phyloP scores from a whole-genome alignment of 225 moss, liverwort and hornwort genomes.

The Takakia lepidozioides region DNA sequence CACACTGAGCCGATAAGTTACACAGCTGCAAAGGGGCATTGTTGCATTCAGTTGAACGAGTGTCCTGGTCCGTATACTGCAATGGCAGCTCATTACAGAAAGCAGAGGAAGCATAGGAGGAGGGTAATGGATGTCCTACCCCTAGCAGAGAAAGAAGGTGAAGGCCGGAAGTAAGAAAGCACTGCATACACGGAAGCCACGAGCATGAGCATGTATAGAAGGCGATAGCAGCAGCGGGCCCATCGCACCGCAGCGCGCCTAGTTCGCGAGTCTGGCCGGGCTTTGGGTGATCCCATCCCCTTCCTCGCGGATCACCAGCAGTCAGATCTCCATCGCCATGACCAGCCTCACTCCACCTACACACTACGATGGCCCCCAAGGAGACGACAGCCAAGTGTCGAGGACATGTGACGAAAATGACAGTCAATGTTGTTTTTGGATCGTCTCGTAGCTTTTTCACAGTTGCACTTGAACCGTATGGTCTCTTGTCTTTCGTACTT shows the following conservation, averaged over 20 bases:
- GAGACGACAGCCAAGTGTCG: too few species aligned
- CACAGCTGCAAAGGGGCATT: neutral
- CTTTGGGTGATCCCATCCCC: slow-evolving; percentile 67
- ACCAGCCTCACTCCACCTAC: too few species aligned
- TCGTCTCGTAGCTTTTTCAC: too few species aligned
- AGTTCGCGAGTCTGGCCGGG: slow-evolving; percentile 48
- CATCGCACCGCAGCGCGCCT: slow-evolving; percentile 38
- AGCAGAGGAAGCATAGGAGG: too few species aligned
- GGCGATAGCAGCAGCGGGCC: slow-evolving; percentile 50
- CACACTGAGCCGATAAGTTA: neutral
- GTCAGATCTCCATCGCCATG: too few species aligned
- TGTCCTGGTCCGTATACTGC: neutral
- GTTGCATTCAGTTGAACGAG: neutral
- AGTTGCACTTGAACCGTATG: too few species aligned
- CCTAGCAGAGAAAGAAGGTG: slow-evolving; percentile 17
- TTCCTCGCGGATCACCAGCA: too few species aligned
- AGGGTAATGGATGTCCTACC: slow-evolving; percentile 8
- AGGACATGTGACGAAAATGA: too few species aligned
- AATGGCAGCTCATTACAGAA: too few species aligned
- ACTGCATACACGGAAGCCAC: slow-evolving; percentile 49
- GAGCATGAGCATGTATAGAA: slow-evolving; percentile 30
- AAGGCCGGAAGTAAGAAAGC: slow-evolving; percentile 48
- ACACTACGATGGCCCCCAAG: too few species aligned
- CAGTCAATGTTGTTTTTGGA: too few species aligned
- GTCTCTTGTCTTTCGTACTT: too few species aligned